Conservation (phyloP, 1,284 basidiomycete genomes). For the Cutaneotrichosporon mucoides region DNA sequence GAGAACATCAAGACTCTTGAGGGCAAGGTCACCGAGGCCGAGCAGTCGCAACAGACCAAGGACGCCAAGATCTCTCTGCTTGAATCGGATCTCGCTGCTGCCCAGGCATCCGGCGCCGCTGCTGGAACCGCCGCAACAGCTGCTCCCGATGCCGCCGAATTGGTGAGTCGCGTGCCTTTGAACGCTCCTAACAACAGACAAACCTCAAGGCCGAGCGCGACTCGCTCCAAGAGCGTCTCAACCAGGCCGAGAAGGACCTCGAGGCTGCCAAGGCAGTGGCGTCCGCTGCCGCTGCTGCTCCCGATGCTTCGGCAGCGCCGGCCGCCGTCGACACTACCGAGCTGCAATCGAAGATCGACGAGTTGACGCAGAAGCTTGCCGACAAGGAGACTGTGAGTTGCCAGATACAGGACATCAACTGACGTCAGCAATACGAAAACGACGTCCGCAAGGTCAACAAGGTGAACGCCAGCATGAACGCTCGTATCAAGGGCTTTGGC, state of each 20-base stretch:
- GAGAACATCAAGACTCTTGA: conserved; percentile 11
- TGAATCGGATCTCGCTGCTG: conserved; percentile 33
- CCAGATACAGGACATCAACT: neutral
- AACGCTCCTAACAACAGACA: conserved; percentile 1
- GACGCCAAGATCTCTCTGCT: conserved; percentile 32
- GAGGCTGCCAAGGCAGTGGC: conserved; percentile 27
- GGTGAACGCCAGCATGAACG: conserved; percentile 23
- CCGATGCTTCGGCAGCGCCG: neutral
- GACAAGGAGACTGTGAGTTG: conserved; percentile 12
- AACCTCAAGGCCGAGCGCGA: conserved; percentile 33
- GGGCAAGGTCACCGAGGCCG: conserved; percentile 31
- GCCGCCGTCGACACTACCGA: conserved; percentile 4
- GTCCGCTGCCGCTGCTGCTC: neutral
- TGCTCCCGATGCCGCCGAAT: conserved; percentile 15
- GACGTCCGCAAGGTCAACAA: conserved; percentile 40
- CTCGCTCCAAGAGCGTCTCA: conserved; percentile 29
- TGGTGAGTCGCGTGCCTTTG: conserved; percentile 18
- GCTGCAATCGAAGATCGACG: conserved; percentile 22
- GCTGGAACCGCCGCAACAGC: neutral
- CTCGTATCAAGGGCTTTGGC: conserved; percentile 16
- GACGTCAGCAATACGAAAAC: conserved; percentile 28
- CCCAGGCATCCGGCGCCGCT: conserved; percentile 1
- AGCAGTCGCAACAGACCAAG: conserved; percentile 28
- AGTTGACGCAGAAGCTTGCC: conserved; percentile 18
- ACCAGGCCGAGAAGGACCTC: conserved; percentile 37